A percentile compares a stretch with the other conserved stretches of the same genome.
Conservation (phyloP, 371 early-diverging fungal genomes). For the Thermomucor indicae-seudaticae region DNA sequence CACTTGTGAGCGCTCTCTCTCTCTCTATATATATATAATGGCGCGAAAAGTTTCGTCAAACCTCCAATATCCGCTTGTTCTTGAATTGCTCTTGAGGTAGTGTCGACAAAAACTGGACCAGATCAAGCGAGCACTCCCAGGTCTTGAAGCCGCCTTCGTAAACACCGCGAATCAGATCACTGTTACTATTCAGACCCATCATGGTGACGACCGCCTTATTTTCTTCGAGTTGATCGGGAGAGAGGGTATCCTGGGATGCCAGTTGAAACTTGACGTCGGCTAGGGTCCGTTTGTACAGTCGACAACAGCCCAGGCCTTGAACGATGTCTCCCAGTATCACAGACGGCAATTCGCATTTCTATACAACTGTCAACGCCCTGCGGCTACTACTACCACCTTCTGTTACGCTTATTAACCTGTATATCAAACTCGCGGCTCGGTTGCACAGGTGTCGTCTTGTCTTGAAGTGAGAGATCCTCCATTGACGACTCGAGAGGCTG, state of each 20-base stretch:
- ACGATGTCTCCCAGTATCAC: slow-evolving; percentile 39
- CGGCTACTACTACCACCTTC: neutral
- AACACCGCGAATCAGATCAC: slow-evolving; percentile 80
- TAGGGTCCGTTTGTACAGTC: slow-evolving; percentile 60
- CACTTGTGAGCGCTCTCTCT: too few species aligned
- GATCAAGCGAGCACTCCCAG: slow-evolving; percentile 91
- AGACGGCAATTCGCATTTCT: slow-evolving; percentile 31
- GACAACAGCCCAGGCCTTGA: slow-evolving; percentile 17
- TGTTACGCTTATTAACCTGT: slow-evolving; percentile 11
- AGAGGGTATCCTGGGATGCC: slow-evolving; percentile 65
- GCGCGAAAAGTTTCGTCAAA: slow-evolving; percentile 15
- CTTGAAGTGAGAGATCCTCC: slow-evolving; percentile 36
- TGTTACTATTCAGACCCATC: slow-evolving; percentile 57
- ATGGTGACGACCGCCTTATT: slow-evolving; percentile 33
- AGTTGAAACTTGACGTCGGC: slow-evolving; percentile 83
- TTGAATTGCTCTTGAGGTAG: slow-evolving; percentile 32
- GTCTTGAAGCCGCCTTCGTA: slow-evolving; percentile 97
- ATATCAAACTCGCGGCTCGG: slow-evolving; percentile 36
- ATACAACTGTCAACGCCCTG: neutral
- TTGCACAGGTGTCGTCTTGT: slow-evolving; percentile 12
- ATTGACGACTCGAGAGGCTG: slow-evolving; percentile 41
- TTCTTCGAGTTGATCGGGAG: slow-evolving; percentile 15
- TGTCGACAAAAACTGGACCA: slow-evolving; percentile 64
- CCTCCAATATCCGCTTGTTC: slow-evolving; percentile 63
- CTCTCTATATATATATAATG: too few species aligned